Evolutionary conservation across 345 rosid genomes (phyloP).

Genomic region (Bruguiera gymnorhiza): DNA sequence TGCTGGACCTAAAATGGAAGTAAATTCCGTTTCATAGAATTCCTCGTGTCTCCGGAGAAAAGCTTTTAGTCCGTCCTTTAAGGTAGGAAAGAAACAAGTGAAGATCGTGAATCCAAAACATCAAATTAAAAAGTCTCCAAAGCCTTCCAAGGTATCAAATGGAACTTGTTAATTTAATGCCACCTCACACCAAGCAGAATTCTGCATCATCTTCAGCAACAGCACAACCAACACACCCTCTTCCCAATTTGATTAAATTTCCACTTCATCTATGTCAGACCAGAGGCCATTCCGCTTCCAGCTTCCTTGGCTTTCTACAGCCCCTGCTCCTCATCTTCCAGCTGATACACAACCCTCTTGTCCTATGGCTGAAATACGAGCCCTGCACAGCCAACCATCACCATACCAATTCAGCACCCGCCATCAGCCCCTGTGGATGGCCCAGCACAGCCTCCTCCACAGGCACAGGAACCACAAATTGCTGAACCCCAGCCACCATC

Average conservation of each 20-base stretch:
- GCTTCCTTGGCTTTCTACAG: slow-evolving; percentile 54
- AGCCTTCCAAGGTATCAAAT: slow-evolving; percentile 32
- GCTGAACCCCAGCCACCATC: slow-evolving; percentile 22
- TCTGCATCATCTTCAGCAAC: background rate
- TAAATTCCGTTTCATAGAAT: slow-evolving; percentile 21
- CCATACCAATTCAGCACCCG: slow-evolving; percentile 33
- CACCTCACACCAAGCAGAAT: background rate
- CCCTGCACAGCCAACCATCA: slow-evolving; percentile 28
- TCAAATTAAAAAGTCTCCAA: background rate
- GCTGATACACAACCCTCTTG: slow-evolving; percentile 20
- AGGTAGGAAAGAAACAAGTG: slow-evolving; percentile 20
- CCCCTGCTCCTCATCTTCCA: slow-evolving; percentile 12
- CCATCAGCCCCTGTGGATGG: slow-evolving; percentile 47
- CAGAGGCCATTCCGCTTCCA: slow-evolving; percentile 50
- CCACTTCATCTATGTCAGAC: slow-evolving; percentile 26
- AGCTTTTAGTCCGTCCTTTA: slow-evolving; percentile 15
- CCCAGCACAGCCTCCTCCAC: slow-evolving; percentile 18
- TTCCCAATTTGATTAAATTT: background rate
- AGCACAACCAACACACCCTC: background rate
- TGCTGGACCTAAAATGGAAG: slow-evolving; percentile 37
- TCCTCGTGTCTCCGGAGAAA: slow-evolving; percentile 9
- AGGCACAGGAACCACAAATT: slow-evolving; percentile 16
- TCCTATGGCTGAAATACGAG: slow-evolving; percentile 21
- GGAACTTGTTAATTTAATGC: slow-evolving; percentile 17
- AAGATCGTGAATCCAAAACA: slow-evolving; percentile 14